Base-by-base conservation (phyloP, 1,139 yeast species). In the Williopsis jadinii region DNA sequence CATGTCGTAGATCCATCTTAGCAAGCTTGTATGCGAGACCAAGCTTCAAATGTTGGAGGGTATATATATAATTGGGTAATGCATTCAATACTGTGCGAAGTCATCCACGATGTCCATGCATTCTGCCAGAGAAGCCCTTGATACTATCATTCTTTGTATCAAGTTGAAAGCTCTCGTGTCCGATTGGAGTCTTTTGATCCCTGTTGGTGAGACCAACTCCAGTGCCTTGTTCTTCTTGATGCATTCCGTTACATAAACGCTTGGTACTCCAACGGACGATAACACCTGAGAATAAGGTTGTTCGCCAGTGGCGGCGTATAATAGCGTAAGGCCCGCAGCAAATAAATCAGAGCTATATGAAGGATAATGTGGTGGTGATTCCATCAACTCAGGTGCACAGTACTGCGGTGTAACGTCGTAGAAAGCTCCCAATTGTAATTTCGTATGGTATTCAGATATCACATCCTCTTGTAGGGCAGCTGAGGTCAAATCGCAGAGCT, bases 401-500 rank as follows among this genome's bases (percentile, higher is more conserved):
- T 62, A 66, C 38, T 60, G 64, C 28, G 63, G 43, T 2, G 70
- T 63, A 38, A 62, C 48, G 19, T 63, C 65, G n/a, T 63, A 64
- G 35, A 46, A 49, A 1, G 38, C 9, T 1, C 50, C 53, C 36
- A 38, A 39, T 2, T 42, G 35, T 10, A 40, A 2, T 38, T 52
- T 52, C 3, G 38, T 10, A 15, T 40, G 28, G 30, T 38, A 42
- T 12, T 54, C 48, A 0, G 32, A 24, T 3, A 27, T 41, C 6
- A 55, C 27, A n/a, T 52, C 56, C 3, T 47, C 43, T 2, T 41
- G 34, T 11, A 46, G 36, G 8, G 45, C 35, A 3, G 65, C 56
- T 8, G 68, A 63, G 0, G 70, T 60, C 39, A 66, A 62, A 47
- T 66, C 70, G 28, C 60, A 59, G n/a, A 65, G 42, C 44, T 63